Evolutionary conservation across 148 eudicot species (phyloP).

Genomic region (Amaranthus cruentus): DNA sequence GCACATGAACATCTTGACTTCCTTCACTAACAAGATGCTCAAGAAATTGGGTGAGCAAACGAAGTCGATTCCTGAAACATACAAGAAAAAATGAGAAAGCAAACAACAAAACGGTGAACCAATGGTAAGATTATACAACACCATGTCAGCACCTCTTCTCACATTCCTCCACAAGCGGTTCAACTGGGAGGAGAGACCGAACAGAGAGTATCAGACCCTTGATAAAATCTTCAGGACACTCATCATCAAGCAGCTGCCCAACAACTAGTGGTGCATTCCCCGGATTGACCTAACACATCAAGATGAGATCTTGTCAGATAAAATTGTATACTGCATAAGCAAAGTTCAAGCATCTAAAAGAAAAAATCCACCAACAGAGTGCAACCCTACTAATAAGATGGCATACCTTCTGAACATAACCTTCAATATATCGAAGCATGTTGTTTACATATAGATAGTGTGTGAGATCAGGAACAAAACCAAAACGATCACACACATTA

Average conservation of each 20-base stretch:
- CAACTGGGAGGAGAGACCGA: conserved; percentile 96
- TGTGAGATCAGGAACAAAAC: conserved; percentile 86
- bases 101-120: conserved; percentile 2
- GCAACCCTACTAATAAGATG: not conserved
- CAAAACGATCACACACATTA: conserved; percentile 84
- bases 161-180: conserved; percentile 92
- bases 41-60: conserved; percentile 85
- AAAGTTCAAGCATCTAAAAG: conserved; percentile 4
- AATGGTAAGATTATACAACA: not conserved
- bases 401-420: conserved; percentile 94
- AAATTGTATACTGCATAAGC: conserved; percentile 1
- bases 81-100: conserved; percentile 9
- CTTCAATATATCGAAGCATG: conserved; percentile 99
- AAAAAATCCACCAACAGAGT: conserved; percentile 1
- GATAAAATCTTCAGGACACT: conserved; percentile 98
- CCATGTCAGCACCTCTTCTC: conserved; percentile 62
- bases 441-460: conserved; percentile 79
- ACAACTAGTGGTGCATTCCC: conserved; percentile 97
- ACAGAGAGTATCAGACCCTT: conserved; percentile 95
- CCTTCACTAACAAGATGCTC: conserved; percentile 99
- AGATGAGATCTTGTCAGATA: conserved; percentile 4
- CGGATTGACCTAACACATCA: conserved; percentile 69
- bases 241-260: conserved; percentile 96
- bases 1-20: conserved; percentile 97
- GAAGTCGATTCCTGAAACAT: conserved; percentile 83